Conservation (phyloP, 2,329 filamentous ascomycete species). For the Thelonectria blattea region DNA sequence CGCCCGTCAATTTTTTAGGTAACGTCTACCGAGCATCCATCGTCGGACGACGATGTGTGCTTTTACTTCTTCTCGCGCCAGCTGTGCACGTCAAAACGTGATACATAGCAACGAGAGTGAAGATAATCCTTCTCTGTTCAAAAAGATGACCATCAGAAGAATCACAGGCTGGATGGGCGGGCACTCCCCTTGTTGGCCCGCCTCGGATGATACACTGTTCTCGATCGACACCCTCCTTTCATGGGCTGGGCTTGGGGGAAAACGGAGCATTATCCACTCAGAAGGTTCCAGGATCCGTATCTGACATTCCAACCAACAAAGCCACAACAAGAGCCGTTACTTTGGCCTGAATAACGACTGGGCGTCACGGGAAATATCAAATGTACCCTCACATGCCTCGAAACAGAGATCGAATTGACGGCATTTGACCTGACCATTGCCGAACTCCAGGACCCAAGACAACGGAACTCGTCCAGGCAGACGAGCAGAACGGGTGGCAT, state of each 20-base stretch:
- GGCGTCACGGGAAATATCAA: constrained; percentile 2
- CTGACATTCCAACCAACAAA: constrained; percentile 7
- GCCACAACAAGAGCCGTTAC: background rate
- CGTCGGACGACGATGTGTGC: no score
- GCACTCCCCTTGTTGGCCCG: constrained; percentile 14
- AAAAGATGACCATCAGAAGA: background rate
- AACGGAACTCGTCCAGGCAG: background rate
- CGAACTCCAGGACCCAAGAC: background rate
- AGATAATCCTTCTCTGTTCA: no score
- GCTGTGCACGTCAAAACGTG: background rate
- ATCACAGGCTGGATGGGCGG: constrained; percentile 10
- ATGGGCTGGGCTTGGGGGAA: background rate
- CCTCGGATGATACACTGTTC: constrained; percentile 18
- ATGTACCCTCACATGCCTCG: background rate
- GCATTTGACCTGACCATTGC: constrained; percentile 6
- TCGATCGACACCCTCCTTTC: constrained; percentile 14
- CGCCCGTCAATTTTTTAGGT: background rate
- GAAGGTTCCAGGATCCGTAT: background rate
- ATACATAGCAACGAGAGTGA: background rate
- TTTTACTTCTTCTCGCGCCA: no score
- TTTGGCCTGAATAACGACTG: constrained; percentile 1
- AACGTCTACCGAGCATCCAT: background rate
- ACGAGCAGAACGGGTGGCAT: background rate
- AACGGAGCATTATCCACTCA: background rate
- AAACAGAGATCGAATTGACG: background rate